These are phyloP conservation scores for Leonotis leonurus DNA, from an alignment of 257 asterid species.

Conservation along the genomic window DNA sequence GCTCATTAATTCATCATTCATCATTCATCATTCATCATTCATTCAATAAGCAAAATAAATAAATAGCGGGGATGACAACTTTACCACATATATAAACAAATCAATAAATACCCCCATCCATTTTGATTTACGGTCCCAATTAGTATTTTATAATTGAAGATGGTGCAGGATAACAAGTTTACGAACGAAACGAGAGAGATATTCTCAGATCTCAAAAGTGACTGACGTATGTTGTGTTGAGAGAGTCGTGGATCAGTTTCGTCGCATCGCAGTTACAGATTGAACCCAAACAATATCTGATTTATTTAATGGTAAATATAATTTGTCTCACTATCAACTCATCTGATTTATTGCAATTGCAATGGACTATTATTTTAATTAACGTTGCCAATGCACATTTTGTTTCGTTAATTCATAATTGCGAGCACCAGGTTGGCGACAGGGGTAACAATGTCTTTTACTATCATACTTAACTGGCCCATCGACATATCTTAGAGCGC, in stretches of 20 bases:
- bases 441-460: slow-evolving; percentile 3
- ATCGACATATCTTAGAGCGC: neutral
- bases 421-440: neutral
- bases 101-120: no score
- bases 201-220: no score
- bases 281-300: neutral
- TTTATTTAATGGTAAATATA: neutral
- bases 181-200: no score
- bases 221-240: no score
- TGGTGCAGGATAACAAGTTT: no score
- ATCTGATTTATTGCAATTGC: neutral
- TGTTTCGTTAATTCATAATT: neutral
- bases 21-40: no score
- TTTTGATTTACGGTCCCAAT: no score
- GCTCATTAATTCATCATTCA: no score
- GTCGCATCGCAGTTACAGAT: neutral
- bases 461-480: neutral
- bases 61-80: no score
- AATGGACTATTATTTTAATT: neutral
- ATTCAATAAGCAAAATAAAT: slow-evolving; percentile 8
- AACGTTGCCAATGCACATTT: neutral
- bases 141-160: no score
- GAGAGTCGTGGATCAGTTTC: no score
- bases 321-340: neutral
- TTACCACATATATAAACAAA: no score